Conservation (phyloP, 805 yeast species). For the Candida gorgasii region DNA sequence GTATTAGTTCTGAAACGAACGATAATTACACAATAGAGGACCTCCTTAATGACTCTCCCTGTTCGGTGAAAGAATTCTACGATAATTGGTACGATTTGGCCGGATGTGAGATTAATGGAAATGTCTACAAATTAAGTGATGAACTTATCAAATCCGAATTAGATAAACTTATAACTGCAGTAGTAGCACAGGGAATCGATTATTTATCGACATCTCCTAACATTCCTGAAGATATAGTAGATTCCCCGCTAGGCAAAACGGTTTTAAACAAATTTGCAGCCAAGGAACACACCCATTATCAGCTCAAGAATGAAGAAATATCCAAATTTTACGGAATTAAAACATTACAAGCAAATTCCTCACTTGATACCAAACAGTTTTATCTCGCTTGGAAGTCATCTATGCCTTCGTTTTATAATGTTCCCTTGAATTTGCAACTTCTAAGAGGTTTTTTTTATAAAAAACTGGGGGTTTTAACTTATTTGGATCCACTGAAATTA, state of each 20-base stretch:
- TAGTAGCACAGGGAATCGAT: conserved; percentile 26
- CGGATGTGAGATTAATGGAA: conserved; percentile 57
- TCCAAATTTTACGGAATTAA: conserved; percentile 66
- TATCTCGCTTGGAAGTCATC: conserved; percentile 61
- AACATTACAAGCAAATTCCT: conserved; percentile 31
- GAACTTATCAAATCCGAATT: conserved; percentile 28
- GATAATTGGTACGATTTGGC: conserved; percentile 51
- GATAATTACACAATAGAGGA: conserved; percentile 7
- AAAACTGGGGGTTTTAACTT: conserved; percentile 45
- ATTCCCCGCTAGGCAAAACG: neutral
- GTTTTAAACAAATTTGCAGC: conserved; percentile 6
- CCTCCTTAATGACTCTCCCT: conserved; percentile 43
- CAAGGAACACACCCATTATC: conserved; percentile 18
- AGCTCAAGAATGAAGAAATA: conserved; percentile 44
- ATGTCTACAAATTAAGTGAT: conserved; percentile 32
- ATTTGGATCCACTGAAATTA: conserved; percentile 50
- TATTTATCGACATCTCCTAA: conserved; percentile 14
- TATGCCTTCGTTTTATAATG: conserved; percentile 63
- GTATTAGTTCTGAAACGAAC: conserved; percentile 5
- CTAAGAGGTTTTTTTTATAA: conserved; percentile 46
- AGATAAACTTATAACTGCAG: conserved; percentile 24
- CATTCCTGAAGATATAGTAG: neutral
- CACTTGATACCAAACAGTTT: conserved; percentile 48
- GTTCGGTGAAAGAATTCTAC: conserved; percentile 56
- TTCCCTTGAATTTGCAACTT: conserved; percentile 55